phyloP scores from a whole-genome alignment of 2,329 filamentous ascomycete species.

The Colletotrichum kahawae region DNA sequence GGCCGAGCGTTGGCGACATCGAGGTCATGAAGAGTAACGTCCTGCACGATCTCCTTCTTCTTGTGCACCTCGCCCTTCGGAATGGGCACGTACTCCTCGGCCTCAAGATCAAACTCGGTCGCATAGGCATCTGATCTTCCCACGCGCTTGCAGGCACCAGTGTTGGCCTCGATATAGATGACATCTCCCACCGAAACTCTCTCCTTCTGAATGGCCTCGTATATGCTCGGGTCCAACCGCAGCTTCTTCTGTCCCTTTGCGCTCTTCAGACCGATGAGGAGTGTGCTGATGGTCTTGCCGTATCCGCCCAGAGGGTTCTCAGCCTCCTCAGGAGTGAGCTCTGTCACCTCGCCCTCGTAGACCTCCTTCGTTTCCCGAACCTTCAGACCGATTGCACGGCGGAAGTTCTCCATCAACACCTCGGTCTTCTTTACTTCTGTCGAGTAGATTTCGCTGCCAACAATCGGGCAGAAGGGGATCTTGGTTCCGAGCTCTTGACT shows the following conservation, averaged over 20 bases:
- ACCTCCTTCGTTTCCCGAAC: conserved; percentile 99
- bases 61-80: conserved; percentile 99
- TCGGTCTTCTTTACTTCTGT: conserved; percentile 99
- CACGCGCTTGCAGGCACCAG: conserved; percentile 95
- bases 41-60: conserved; percentile 99
- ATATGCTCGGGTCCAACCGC: conserved; percentile 95
- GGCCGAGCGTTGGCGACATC: conserved; percentile 95
- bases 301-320: conserved; percentile 98
- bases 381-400: conserved; percentile 92
- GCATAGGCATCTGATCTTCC: conserved; percentile 96
- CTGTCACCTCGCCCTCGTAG: conserved; percentile 97
- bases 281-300: conserved; percentile 94
- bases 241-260: conserved; percentile 98
- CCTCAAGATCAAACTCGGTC: conserved; percentile 97
- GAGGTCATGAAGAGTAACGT: conserved; percentile 95
- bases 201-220: conserved; percentile 99
- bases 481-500: conserved; percentile 97
- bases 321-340: conserved; percentile 95
- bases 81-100: conserved; percentile 98
- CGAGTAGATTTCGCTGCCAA: conserved; percentile 97
- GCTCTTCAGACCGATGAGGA: conserved; percentile 93
- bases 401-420: conserved; percentile 98
- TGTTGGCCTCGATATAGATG: conserved; percentile 99
- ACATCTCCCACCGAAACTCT: conserved; percentile 95
- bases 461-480: conserved; percentile 97